Percentiles rank a stretch among this genome's conserved stretches.
These are phyloP conservation scores for Reutealis trisperma DNA, from an alignment of 345 rosid species.

Conservation along the genomic window DNA sequence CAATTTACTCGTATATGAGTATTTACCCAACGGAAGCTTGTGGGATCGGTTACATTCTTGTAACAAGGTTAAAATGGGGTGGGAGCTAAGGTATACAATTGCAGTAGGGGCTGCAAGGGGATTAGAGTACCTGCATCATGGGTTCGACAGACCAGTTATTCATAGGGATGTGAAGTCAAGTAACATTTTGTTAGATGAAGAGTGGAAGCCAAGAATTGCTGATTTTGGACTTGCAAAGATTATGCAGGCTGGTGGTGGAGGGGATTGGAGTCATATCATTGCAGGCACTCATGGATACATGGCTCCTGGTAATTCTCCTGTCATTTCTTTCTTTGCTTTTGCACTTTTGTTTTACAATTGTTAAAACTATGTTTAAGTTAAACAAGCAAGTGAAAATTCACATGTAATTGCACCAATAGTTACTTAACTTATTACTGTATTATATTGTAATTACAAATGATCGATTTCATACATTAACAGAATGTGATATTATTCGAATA, in stretches of 20 bases:
- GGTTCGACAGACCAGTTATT: slow-evolving; percentile 66
- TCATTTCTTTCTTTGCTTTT: not conserved
- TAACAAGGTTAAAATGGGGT: slow-evolving; percentile 50
- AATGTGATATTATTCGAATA: too few species aligned
- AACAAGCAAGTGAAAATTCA: too few species aligned
- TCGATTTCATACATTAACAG: too few species aligned
- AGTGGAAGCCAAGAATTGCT: slow-evolving; percentile 81
- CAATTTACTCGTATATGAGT: slow-evolving; percentile 84
- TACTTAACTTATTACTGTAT: too few species aligned
- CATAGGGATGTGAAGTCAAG: slow-evolving; percentile 90
- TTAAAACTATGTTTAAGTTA: too few species aligned
- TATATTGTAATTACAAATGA: too few species aligned
- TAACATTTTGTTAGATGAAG: slow-evolving; percentile 77
- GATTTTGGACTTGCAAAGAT: slow-evolving; percentile 91
- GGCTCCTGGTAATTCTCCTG: slow-evolving; percentile 67
- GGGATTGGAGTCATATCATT: slow-evolving; percentile 51
- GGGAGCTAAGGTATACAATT: slow-evolving; percentile 67
- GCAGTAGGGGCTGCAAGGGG: slow-evolving; percentile 86
- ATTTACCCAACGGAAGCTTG: slow-evolving; percentile 75
- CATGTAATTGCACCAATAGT: too few species aligned
- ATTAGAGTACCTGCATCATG: slow-evolving; percentile 83
- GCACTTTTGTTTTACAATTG: not conserved
- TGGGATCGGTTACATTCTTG: slow-evolving; percentile 79
- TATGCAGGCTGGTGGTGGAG: slow-evolving; percentile 48
- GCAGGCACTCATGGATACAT: slow-evolving; percentile 89